These are phyloP conservation scores for Rhodotorula sp. DNA, from an alignment of 1,284 basidiomycete species.

Conservation along the genomic window DNA sequence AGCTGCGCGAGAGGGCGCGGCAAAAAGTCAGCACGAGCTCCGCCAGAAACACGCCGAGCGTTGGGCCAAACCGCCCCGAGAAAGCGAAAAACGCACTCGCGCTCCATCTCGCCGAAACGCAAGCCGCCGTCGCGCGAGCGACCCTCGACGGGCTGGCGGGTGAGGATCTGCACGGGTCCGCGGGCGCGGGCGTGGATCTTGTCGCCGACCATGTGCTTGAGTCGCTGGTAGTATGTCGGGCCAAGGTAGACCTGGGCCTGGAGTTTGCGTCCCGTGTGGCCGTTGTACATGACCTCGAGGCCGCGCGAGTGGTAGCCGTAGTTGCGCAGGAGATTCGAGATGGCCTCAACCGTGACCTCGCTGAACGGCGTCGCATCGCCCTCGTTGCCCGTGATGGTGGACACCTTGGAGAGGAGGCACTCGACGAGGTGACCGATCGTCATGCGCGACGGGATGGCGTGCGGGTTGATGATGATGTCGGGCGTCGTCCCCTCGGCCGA, in stretches of 20 bases:
- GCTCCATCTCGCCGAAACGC: conserved; percentile 99
- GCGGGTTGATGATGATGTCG: conserved; percentile 97
- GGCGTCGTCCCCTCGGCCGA: conserved; percentile 94
- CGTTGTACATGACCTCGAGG: conserved; percentile 95
- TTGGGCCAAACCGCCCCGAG: not conserved
- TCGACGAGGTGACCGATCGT: conserved; percentile 99
- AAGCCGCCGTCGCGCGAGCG: conserved; percentile 97
- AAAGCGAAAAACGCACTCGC: conserved; percentile 46
- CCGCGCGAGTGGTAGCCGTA: conserved; percentile 93
- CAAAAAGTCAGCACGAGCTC: not conserved
- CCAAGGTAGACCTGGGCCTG: conserved; percentile 98
- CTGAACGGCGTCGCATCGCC: conserved; percentile 99
- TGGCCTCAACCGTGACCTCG: conserved; percentile 93
- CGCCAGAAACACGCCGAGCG: not conserved
- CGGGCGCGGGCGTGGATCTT: conserved; percentile 98
- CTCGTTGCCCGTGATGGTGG: conserved; percentile 92
- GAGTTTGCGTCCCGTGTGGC: conserved; percentile 93
- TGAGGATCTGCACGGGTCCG: conserved; percentile 96
- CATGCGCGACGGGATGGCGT: conserved; percentile 99
- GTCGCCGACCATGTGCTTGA: conserved; percentile 99
- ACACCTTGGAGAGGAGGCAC: conserved; percentile 93
- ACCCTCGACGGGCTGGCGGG: conserved; percentile 98
- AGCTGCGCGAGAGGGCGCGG: conserved; percentile 66
- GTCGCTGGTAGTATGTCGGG: conserved; percentile 97
- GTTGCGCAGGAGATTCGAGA: conserved; percentile 76